Conservation (phyloP, 2,329 filamentous ascomycete species). For the Myriosclerotinia scirpicola region DNA sequence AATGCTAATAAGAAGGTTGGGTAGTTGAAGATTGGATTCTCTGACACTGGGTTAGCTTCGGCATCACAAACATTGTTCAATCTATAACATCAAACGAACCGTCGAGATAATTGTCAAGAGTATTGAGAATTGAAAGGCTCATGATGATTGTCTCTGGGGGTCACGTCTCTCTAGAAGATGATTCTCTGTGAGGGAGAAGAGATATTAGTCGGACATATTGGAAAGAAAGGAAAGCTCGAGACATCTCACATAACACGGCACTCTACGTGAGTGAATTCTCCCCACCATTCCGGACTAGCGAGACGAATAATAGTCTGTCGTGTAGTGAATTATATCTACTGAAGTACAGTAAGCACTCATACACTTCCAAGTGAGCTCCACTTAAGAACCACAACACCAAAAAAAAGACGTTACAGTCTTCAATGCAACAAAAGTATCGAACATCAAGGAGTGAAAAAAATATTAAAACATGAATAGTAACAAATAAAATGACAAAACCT, state of each 20-base stretch:
- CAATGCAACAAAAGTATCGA: too few species aligned
- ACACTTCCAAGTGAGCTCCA: neutral
- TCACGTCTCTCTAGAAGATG: neutral
- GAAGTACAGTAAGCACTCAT: neutral
- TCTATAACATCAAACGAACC: neutral
- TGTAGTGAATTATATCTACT: neutral
- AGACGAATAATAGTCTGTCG: neutral
- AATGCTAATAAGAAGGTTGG: neutral
- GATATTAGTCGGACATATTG: neutral
- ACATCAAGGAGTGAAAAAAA: neutral
- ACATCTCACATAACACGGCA: neutral
- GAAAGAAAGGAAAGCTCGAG: neutral
- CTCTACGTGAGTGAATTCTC: neutral
- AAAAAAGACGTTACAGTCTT: neutral
- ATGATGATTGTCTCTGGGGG: neutral
- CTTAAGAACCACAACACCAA: neutral
- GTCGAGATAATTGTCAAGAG: neutral
- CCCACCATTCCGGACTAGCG: neutral
- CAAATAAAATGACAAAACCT: slow-evolving; percentile 2
- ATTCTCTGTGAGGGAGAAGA: neutral
- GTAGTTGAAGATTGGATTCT: neutral
- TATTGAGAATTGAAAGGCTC: neutral
- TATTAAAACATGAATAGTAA: neutral
- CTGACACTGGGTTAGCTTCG: neutral
- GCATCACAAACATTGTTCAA: neutral